A percentile compares a stretch with the other conserved stretches of the same genome.
Conservation (phyloP, 225 moss, liverwort and hornwort genomes). For the Lunularia cruciata region DNA sequence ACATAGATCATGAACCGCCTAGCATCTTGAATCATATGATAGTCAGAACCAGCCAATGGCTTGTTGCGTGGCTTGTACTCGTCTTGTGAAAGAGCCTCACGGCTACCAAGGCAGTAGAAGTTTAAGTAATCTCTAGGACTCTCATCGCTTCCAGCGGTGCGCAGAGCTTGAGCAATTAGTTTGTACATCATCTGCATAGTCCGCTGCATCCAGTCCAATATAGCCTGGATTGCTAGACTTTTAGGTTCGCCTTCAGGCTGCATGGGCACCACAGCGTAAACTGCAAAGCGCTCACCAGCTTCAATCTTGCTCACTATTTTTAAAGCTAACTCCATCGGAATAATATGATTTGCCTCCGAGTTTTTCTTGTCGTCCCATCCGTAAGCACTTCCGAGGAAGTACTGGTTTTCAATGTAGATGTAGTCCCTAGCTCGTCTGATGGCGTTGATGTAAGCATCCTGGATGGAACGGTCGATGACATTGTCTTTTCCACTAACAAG, state of each 20-base stretch:
- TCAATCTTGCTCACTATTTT: conserved; percentile 70
- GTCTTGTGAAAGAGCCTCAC: conserved; percentile 50
- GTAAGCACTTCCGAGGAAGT: conserved; percentile 63
- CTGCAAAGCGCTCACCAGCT: conserved; percentile 63
- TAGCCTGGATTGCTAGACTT: conserved; percentile 70
- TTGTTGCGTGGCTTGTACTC: conserved; percentile 44
- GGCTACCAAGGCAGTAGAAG: conserved; percentile 77
- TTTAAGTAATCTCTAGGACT: conserved; percentile 75
- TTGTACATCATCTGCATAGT: conserved; percentile 93
- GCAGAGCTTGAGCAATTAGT: conserved; percentile 58
- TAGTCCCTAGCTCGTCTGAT: conserved; percentile 66
- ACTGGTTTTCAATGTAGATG: conserved; percentile 78
- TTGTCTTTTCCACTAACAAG: conserved; percentile 58
- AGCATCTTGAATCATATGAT: conserved; percentile 51
- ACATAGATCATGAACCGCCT: conserved; percentile 78
- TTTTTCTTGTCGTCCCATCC: conserved; percentile 50
- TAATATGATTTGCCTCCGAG: conserved; percentile 54
- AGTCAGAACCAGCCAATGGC: conserved; percentile 45
- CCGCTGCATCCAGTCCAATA: conserved; percentile 62
- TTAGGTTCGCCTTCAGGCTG: conserved; percentile 89
- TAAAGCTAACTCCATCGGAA: conserved; percentile 62
- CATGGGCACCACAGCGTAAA: conserved; percentile 74
- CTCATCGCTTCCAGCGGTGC: conserved; percentile 43
- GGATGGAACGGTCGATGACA: conserved; percentile 63
- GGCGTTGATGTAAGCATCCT: conserved; percentile 72